These are phyloP conservation scores for Dichotomocladium elegans DNA, from an alignment of 371 early-diverging fungal genomes.

Conservation along the genomic window DNA sequence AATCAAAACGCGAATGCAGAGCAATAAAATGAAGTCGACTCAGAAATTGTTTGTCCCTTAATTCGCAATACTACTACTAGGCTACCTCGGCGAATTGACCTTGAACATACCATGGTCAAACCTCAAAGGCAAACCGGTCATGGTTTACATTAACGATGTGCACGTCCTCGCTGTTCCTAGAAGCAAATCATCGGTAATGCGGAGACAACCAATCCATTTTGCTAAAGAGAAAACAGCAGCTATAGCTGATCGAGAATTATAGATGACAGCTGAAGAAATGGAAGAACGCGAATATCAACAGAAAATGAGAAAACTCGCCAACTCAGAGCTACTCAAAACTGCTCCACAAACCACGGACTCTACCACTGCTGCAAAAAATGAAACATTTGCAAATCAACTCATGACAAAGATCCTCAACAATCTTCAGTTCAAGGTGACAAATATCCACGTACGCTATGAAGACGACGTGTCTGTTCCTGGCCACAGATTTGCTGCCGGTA, in stretches of 20 bases:
- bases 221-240: background rate
- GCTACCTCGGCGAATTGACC: slow-evolving; percentile 81
- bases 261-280: slow-evolving; percentile 80
- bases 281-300: slow-evolving; percentile 72
- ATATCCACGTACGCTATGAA: slow-evolving; percentile 95
- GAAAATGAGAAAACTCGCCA: slow-evolving; percentile 83
- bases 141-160: slow-evolving; percentile 84
- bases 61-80: background rate
- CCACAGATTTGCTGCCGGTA: slow-evolving; percentile 87
- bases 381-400: slow-evolving; percentile 80
- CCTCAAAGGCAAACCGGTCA: slow-evolving; percentile 90
- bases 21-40: no score
- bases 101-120: slow-evolving; percentile 96
- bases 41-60: no score
- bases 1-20: background rate
- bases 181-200: slow-evolving; percentile 55
- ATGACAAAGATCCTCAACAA: slow-evolving; percentile 94
- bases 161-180: slow-evolving; percentile 86
- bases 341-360: slow-evolving; percentile 9
- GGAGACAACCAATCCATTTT: no score
- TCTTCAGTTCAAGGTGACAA: slow-evolving; percentile 89
- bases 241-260: background rate
- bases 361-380: slow-evolving; percentile 57
- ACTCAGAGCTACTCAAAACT: slow-evolving; percentile 63
- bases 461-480: slow-evolving; percentile 75